These are phyloP conservation scores for Leccinum incarnatum DNA, from an alignment of 768 basidiomycete genomes.

Conservation along the genomic window DNA sequence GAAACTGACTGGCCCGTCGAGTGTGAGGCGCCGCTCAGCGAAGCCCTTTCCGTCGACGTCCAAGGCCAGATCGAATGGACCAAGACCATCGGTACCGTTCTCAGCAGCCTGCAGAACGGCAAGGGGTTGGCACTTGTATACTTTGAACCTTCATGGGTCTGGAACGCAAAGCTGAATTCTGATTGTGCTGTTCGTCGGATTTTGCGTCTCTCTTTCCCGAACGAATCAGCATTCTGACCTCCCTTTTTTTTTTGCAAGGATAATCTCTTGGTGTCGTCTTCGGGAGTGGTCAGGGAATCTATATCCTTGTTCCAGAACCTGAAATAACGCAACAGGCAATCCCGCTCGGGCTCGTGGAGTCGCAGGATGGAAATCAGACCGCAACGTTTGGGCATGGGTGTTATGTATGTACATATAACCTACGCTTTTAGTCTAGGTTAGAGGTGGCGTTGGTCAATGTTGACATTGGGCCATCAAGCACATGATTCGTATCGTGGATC, in stretches of 20 bases:
- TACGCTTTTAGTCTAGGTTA: too few species aligned
- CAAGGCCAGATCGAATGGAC: slow-evolving; percentile 13
- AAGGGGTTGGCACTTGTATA: slow-evolving; percentile 13
- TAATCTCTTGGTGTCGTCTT: slow-evolving; percentile 4
- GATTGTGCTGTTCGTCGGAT: slow-evolving; percentile 9
- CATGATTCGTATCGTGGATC: background rate
- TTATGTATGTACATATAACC: background rate
- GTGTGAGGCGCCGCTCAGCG: slow-evolving; percentile 7
- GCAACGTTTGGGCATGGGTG: background rate
- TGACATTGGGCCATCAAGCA: background rate
- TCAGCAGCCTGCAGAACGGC: background rate
- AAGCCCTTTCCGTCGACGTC: slow-evolving; percentile 3
- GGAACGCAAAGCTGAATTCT: slow-evolving; percentile 7
- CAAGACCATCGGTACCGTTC: background rate
- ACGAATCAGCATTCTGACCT: background rate
- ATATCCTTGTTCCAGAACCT: background rate
- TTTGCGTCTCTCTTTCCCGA: background rate
- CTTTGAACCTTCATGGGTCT: slow-evolving; percentile 12
- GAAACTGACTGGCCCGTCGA: slow-evolving; percentile 13
- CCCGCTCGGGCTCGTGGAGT: background rate
- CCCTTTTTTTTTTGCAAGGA: slow-evolving; percentile 3
- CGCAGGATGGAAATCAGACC: background rate
- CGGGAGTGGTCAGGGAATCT: slow-evolving; percentile 6
- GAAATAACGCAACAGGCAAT: background rate
- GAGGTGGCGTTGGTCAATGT: background rate